These are phyloP conservation scores for Lentinus brumalis DNA, from an alignment of 768 basidiomycete genomes.

Conservation along the genomic window DNA sequence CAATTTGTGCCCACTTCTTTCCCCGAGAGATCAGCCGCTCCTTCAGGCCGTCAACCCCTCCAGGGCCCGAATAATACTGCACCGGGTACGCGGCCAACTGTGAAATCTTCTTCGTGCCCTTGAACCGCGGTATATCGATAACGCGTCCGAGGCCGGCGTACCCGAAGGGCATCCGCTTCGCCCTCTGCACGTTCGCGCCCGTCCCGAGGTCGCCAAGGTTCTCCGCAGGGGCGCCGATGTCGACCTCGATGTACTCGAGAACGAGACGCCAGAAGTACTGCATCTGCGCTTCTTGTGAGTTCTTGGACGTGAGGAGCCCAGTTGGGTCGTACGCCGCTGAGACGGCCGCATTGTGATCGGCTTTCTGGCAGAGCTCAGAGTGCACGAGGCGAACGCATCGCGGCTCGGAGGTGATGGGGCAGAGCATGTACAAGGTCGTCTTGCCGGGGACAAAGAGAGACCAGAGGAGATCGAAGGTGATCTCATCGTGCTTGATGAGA, in stretches of 20 bases:
- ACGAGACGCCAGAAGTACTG: slow-evolving; percentile 47
- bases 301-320: slow-evolving; percentile 18
- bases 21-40: slow-evolving; percentile 48
- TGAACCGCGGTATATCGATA: slow-evolving; percentile 44
- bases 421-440: slow-evolving; percentile 52
- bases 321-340: slow-evolving; percentile 25
- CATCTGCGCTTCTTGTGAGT: slow-evolving; percentile 34
- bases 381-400: slow-evolving; percentile 53
- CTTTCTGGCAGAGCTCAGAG: slow-evolving; percentile 36
- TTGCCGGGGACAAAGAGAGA: slow-evolving; percentile 55
- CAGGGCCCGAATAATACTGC: slow-evolving; percentile 44
- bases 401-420: slow-evolving; percentile 55
- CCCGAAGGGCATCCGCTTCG: slow-evolving; percentile 20
- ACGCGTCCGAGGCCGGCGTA: slow-evolving; percentile 27
- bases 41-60: slow-evolving; percentile 43
- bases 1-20: slow-evolving; percentile 55
- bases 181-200: background rate
- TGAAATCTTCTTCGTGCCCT: slow-evolving; percentile 53
- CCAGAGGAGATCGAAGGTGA: slow-evolving; percentile 59
- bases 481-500: slow-evolving; percentile 56
- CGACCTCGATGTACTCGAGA: slow-evolving; percentile 57
- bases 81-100: slow-evolving; percentile 55
- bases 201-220: background rate
- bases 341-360: slow-evolving; percentile 16
- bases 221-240: slow-evolving; percentile 18